A percentile compares a stretch with the other conserved stretches of the same genome.
Evolutionary conservation across 176 grass and related monocot species (phyloP).

Genomic region (Phoenix dactylifera): DNA sequence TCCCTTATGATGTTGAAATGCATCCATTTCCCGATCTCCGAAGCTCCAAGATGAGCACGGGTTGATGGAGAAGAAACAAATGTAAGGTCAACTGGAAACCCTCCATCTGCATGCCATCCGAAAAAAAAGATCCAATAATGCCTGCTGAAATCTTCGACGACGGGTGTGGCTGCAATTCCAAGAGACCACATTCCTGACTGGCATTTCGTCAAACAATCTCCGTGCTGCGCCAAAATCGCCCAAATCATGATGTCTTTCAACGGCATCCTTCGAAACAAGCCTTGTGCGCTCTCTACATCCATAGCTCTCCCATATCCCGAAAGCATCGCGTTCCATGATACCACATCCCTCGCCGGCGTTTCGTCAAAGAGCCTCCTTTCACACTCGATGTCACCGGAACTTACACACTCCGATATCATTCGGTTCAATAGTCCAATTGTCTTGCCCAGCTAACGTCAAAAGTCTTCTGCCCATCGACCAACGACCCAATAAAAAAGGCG

Average conservation of each 20-base stretch:
- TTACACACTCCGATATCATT: slow-evolving; percentile 25
- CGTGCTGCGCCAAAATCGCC: slow-evolving; percentile 27
- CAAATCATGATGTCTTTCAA: slow-evolving; percentile 6
- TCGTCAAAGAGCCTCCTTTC: slow-evolving; percentile 26
- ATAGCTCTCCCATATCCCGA: slow-evolving; percentile 3
- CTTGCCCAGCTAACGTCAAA: slow-evolving; percentile 15
- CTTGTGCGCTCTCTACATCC: slow-evolving; percentile 1
- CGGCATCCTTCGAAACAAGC: slow-evolving; percentile 32
- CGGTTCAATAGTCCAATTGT: slow-evolving; percentile 20
- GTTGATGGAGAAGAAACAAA: slow-evolving; percentile 25
- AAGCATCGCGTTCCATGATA: slow-evolving; percentile 53
- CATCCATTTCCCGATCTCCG: too few species aligned
- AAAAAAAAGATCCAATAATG: slow-evolving; percentile 23
- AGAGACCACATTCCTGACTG: slow-evolving; percentile 33
- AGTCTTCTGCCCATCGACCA: slow-evolving; percentile 12
- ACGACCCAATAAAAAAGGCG: not conserved
- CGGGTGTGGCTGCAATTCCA: slow-evolving; percentile 46
- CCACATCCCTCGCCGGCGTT: slow-evolving; percentile 25
- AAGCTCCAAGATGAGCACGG: not conserved
- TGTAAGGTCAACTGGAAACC: slow-evolving; percentile 23
- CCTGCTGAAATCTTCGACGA: slow-evolving; percentile 25
- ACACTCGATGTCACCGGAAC: not conserved
- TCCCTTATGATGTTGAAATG: slow-evolving; percentile 1
- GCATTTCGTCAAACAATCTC: slow-evolving; percentile 37
- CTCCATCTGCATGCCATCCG: slow-evolving; percentile 32